A percentile compares a stretch with the other conserved stretches of the same genome.
Evolutionary conservation across 129 eudicot genomes (phyloP).

Genomic region (carrot (Daucus carota)): DH1_v3.0 NC_030388.2:18006001-18006500

Average conservation of each 20-base stretch:
- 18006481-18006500: background rate
- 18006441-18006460: background rate
- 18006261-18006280: background rate
- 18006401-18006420: background rate
- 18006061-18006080: slow-evolving; percentile 14
- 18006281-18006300: slow-evolving; percentile 26
- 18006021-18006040: slow-evolving; percentile 17
- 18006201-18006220: slow-evolving; percentile 66
- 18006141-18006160: slow-evolving; percentile 25
- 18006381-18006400: slow-evolving; percentile 53
- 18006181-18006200: slow-evolving; percentile 84
- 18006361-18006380: slow-evolving; percentile 68
- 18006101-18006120: slow-evolving; percentile 30
- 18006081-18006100: slow-evolving; percentile 33
- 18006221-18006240: slow-evolving; percentile 32
- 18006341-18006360: slow-evolving; percentile 55
- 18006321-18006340: background rate
- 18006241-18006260: slow-evolving; percentile 18
- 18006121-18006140: slow-evolving; percentile 18
- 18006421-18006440: background rate
- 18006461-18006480: background rate
- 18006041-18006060: slow-evolving; percentile 17
- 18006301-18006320: background rate
- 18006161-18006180: slow-evolving; percentile 71
- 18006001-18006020: slow-evolving; percentile 18